Base-by-base conservation (phyloP, 352 stramenopile species). In the Phytophthora fragariae region DNA sequence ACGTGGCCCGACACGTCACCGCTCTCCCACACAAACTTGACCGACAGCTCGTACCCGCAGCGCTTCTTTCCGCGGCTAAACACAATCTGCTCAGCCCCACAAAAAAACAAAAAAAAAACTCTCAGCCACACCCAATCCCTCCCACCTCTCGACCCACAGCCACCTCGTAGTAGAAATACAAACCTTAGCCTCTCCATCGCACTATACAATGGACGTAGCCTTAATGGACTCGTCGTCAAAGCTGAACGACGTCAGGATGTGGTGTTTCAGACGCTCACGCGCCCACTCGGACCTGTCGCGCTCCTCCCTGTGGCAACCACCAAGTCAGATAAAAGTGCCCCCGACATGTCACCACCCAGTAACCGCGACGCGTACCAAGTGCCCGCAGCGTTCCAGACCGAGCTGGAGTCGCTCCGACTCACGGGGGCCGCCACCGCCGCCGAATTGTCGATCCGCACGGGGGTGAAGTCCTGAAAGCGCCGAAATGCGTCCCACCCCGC, bases 21-120 rank as follows among this genome's bases (percentile, higher is more conserved):
- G 2, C 81, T 83, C 15, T 76, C 44, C 81, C 87, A 95, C 62
- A 87, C 85, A 58, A 94, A 96, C 73, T 94, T 94, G 75, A 96
- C 77, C 54, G 82, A 85, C 31, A 96, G 83, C 49, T 96, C 88
- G 65, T 94, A 96, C 5, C 89, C 88, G 52, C 89, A 96, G 49
- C 89, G 89, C 72, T 96, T 96, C 79, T 94, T 93, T 49, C 89
- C 86, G 44, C 89, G 86, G 66, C 88, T 94, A 59, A 94, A 93
- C 14, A 96, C 86, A 68, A 91, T 27, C 82, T 92, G 59, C 37
- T 54, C 31, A 4, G 39, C 35, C 10, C 19, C 31, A 62, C 24
- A 31, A 78, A 24, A 21, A 14, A 33, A 35, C 49, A 56, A 5
- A 14, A 15, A 15, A 4, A 17, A 31, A 29, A 14, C n/a, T 54